Evolutionary conservation across 2,329 filamentous ascomycete genomes (phyloP), one percentile per base, ranked within the genome.

Genomic region (Talaromyces piceae): DNA sequence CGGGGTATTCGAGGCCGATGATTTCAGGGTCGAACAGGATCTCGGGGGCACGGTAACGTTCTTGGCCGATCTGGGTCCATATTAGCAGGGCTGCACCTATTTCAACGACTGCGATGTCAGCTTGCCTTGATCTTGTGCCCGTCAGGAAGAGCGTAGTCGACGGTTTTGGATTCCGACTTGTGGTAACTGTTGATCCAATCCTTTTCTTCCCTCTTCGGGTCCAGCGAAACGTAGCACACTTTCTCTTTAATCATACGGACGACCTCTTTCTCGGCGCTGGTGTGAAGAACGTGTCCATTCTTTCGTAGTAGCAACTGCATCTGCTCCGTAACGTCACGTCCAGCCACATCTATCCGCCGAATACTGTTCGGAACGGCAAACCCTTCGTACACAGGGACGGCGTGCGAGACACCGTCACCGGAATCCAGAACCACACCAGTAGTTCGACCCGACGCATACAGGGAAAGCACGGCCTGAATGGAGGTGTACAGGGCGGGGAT

Each of bases 241-340:
- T 55, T 88, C 77, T 98, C 93, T 75, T 98, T 98, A 74, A 98
- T 96, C 70, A 89, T 80, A 58, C 91, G 83, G 52, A 98, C 93
- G n/a, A 96, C 90, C 73, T 98, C 93, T 75, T 98, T 98, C 77
- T 98, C 93, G 11, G 93, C 93, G 67, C 90, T 96, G 16, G 93
- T 98, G 72, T 97, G 91, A 69, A 98, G 95, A 16, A 96, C 83
- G 66, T 93, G 89, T 46, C 93, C 93, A 61, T 84, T 88, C 77
- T 96, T 97, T 63, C 93, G 82, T 59, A 98, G 76, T 60, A 97
- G 74, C 54, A 86, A 84, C 72, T 98, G 93, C 73, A 98, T 77
- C 67, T 98, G 84, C 70, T 98, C 93, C 44, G 93, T 98, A 18
- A 98, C 89, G 69, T 98, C 93, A 61, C 93, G 81, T 25, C 93